Conservation (phyloP, 2,329 filamentous ascomycete species). For the Fusarium devonianum region DNA sequence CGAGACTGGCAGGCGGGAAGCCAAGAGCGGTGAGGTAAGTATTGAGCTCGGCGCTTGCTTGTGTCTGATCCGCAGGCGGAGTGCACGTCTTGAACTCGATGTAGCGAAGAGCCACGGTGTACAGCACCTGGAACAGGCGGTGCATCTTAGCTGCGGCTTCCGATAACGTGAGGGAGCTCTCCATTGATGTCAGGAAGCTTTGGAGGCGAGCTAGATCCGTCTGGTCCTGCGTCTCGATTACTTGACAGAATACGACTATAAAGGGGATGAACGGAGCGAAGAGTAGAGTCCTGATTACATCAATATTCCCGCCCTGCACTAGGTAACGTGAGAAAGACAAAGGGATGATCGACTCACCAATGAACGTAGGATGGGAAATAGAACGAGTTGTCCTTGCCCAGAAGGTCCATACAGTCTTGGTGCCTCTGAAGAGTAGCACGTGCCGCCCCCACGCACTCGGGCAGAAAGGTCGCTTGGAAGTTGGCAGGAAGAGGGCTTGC, state of each 20-base stretch:
- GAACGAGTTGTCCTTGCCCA: constrained; percentile 47
- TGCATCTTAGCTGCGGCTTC: constrained; percentile 62
- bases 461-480: constrained; percentile 48
- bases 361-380: constrained; percentile 52
- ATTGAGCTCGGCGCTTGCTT: constrained; percentile 44
- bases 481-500: constrained; percentile 44
- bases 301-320: neutral
- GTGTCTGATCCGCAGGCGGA: constrained; percentile 42
- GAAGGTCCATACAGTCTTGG: constrained; percentile 50
- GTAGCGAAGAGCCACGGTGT: constrained; percentile 65
- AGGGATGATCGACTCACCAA: constrained; percentile 47
- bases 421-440: constrained; percentile 52
- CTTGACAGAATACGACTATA: constrained; percentile 60
- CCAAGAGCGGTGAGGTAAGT: constrained; percentile 57
- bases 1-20: constrained; percentile 42
- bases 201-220: constrained; percentile 56
- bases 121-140: constrained; percentile 65
- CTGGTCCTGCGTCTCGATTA: constrained; percentile 54
- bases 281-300: constrained; percentile 50
- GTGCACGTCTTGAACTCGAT: constrained; percentile 58
- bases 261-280: constrained; percentile 62
- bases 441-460: constrained; percentile 53
- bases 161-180: constrained; percentile 54
- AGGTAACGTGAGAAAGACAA: too few relatives aligned
- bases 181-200: constrained; percentile 60